Base-by-base conservation (phyloP, 192 early-diverging fungal species). In the Coemansia sp. region DNA sequence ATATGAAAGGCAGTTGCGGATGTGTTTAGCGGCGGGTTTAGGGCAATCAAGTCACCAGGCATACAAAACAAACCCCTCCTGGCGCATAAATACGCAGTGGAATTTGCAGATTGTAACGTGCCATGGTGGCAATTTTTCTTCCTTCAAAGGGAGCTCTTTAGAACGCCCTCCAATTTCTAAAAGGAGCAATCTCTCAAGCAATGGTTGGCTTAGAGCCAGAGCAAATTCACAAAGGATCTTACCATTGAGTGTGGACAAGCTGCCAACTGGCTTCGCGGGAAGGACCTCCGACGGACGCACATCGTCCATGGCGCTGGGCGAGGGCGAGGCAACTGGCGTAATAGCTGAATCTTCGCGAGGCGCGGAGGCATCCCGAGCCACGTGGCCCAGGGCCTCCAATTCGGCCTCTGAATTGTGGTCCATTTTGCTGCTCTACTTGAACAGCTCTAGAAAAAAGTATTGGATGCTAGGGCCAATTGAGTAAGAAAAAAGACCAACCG, bases 391-490 rank as follows among this genome's bases (percentile, higher is more conserved):
- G 34, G 50, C 26, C 9, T 62, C 64, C 25, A 53, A 50, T 12
- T 72, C 70, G 26, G 34, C 59, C 42, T 72, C 70, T 6, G 60
- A 58, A 62, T 45, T 62, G 48, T 59, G 52, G 42, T 66, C 64
- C 70, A 72, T 72, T 31, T 31, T 58, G 41, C 43, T 11, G 23
- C 31, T 45, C 36, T 18, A 41, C 42, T 37, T 34, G 23, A 26
- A 14, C 20, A 39, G 26, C 11, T 35, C 25, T 38, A 38, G 3
- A 20, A 16, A 37, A 21, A 31, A 31, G 31, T 33, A 31, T 4
- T 16, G 48, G 52, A 52, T 20, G 13, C 2, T 21, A 7, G 18
- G 42, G 6, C 42, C 42, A 20, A 45, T 43, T 16, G 16, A 43
- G 42, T 7, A 16, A 43, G 16, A 16, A 43, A 18, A 16, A 43